Base-by-base conservation (phyloP, 139 green algal genomes). In the Haematococcus sp. region DNA sequence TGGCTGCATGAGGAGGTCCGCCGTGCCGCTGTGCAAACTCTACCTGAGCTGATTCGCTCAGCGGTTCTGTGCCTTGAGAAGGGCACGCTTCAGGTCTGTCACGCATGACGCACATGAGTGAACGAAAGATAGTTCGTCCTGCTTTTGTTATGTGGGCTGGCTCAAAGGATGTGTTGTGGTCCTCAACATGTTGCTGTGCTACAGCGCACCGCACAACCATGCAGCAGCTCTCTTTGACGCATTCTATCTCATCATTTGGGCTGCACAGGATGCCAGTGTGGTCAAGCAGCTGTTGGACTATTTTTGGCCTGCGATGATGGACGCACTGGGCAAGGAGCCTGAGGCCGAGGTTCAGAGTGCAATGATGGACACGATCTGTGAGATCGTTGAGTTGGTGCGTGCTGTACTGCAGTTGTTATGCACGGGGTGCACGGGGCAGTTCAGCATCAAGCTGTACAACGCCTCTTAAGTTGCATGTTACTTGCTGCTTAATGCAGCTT, bases 1-100 rank as follows among this genome's bases (percentile, higher is more conserved):
- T 98, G 96, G 78, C 97, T 98, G 84, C 91, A 97, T 60, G 95
- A 99, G 77, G 95, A 98, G 34, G 93, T 90, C 59, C 83, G 87
- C 17, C 88, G 83, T 27, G 83, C 86, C 23, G 88, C 89, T 13
- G 76, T 89, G 22, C 74, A 91, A 73, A 80, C 82, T 4, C 70
- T 99, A 56, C 92, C 95, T 19, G 88, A 96, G 76, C 86, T 99
- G 78, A 83, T 99, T 66, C 79, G 86, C 33, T 84, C 80, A 20
- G 89, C 80, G 25, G 87, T 91, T 67, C 35, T 85, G 22, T 92
- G 89, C 16, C 68, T 91, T 16, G 78, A 92, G 68, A 94, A 94
- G 83, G 83, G 85, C 15, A 46, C 44, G 40, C 3, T 67, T 31
- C 61, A 49, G 40, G 40, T 49, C 7, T 49, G 40, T 49, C 7